A percentile compares a stretch with the other conserved stretches of the same genome.
These are phyloP conservation scores for Aspergillus texensis DNA, from an alignment of 2,329 filamentous ascomycete genomes.

Conservation along the genomic window DNA sequence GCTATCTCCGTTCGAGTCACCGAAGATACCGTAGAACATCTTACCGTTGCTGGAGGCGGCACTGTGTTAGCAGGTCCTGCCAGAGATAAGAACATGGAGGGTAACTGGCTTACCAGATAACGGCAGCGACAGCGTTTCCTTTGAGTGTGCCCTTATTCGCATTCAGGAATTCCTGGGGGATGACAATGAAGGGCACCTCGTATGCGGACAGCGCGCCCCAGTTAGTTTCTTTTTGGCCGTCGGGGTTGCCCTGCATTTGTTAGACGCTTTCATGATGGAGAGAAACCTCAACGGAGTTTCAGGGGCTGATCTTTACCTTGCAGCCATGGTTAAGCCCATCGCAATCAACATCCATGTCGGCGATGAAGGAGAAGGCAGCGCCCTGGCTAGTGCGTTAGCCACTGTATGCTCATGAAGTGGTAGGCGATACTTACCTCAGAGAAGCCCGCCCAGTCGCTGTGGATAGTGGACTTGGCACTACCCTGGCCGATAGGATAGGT, in stretches of 20 bases:
- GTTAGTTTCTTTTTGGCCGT: slow-evolving; percentile 31
- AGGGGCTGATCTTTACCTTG: slow-evolving; percentile 16
- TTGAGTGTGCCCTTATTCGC: slow-evolving; percentile 21
- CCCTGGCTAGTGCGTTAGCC: slow-evolving; percentile 19
- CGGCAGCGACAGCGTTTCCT: slow-evolving; percentile 33
- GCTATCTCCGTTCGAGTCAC: slow-evolving; percentile 32
- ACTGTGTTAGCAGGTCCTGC: background rate
- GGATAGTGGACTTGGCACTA: slow-evolving; percentile 4
- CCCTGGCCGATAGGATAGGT: background rate
- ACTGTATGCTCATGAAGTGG: background rate
- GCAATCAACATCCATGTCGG: slow-evolving; percentile 40
- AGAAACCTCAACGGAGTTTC: background rate
- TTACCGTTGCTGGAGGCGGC: slow-evolving; percentile 29
- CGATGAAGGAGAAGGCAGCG: slow-evolving; percentile 30
- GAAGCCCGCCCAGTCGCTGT: slow-evolving; percentile 6
- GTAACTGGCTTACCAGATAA: slow-evolving; percentile 28
- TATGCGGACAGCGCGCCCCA: slow-evolving; percentile 36
- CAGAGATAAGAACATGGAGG: background rate
- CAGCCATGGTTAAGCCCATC: slow-evolving; percentile 34
- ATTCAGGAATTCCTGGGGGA: slow-evolving; percentile 30
- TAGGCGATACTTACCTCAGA: background rate
- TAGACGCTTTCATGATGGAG: background rate
- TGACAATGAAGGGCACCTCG: slow-evolving; percentile 36
- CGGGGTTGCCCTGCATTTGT: slow-evolving; percentile 29
- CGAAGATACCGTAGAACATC: slow-evolving; percentile 39